Percentiles rank a stretch among this genome's conserved stretches.
These are phyloP conservation scores for sorghum (Sorghum bicolor) DNA, from an alignment of 176 grass and related monocot species.

Conservation along the genomic window DNA sequence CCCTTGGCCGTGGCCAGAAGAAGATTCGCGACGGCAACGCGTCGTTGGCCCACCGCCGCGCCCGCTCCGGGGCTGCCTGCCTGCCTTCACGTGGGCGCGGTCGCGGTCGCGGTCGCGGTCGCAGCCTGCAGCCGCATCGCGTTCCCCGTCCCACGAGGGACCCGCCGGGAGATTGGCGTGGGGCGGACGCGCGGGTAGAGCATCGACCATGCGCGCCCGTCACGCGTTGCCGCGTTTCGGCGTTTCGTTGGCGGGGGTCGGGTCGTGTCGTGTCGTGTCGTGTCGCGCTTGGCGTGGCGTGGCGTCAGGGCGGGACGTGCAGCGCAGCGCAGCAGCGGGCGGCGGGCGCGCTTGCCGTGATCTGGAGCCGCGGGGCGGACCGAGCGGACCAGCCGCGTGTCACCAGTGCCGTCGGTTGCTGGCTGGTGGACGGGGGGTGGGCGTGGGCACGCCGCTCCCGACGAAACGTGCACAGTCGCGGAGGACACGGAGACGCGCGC, in stretches of 20 bases:
- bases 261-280: neutral
- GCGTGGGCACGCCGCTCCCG: neutral
- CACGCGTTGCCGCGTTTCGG: neutral
- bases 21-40: slow-evolving; percentile 32
- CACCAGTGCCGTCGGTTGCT: neutral
- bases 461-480: neutral
- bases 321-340: neutral
- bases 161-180: slow-evolving; percentile 14
- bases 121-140: neutral
- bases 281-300: neutral
- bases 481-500: neutral
- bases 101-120: neutral
- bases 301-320: neutral
- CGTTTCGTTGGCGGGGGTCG: neutral
- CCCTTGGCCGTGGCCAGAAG: neutral
- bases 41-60: neutral
- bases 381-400: neutral
- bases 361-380: neutral
- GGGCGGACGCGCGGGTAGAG: neutral
- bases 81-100: slow-evolving; percentile 16
- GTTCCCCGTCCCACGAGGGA: neutral
- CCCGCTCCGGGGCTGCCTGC: no score
- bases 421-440: neutral
- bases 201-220: neutral
- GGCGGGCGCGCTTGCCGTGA: neutral